Evolutionary conservation across 148 eudicot genomes (phyloP), one percentile per base, ranked within the genome.

Genomic region (Vaccinium corymbosum): DNA sequence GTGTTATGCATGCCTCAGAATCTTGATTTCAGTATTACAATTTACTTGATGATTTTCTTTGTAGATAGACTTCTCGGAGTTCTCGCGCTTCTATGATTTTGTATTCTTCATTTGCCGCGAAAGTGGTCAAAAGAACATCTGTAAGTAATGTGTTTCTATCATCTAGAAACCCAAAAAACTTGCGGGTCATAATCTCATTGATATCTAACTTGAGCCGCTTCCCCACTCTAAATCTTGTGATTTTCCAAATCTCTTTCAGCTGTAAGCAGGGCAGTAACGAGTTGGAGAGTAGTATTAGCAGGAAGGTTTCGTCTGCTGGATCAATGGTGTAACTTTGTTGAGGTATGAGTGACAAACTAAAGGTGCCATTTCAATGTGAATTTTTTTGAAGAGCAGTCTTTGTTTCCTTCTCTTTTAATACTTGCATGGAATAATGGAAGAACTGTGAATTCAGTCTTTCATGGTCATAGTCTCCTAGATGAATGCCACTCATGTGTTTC

Each of bases 261-360:
- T 92, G 95, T 93, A 75, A 89, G 90, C 88, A 93, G 87, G 89
- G 99, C 98, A 59, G 84, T 94, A 82, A 86, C 85, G 71, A 92
- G 95, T 80, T 94, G 99, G 99, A 94, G 86, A 86, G 46, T 93
- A 83, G 91, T 93, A 35, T 90, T 97, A 86, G 88, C 92, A 82
- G 99, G 99, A 85, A 91, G 97, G 88, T 97, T 97, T 90, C 91
- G 97, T 66, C 88, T 97, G 85, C 94, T 97, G 59, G 88, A 93
- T 66, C 94, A 92, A 84, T 97, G 97, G 98, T 97, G 99, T 82
- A 88, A 90, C 84, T 94, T 93, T 83, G 89, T 97, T 84, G 95
- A 91, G 98, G 99, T 97, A 91, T 57, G 80, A 8, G 38, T 51
- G 20, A 19, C 38, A 53, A 52, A 14, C 57, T 52, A n/a, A 35